These are phyloP conservation scores for Penicillium lagena DNA, from an alignment of 495 filamentous ascomycete species.

Conservation along the genomic window DNA sequence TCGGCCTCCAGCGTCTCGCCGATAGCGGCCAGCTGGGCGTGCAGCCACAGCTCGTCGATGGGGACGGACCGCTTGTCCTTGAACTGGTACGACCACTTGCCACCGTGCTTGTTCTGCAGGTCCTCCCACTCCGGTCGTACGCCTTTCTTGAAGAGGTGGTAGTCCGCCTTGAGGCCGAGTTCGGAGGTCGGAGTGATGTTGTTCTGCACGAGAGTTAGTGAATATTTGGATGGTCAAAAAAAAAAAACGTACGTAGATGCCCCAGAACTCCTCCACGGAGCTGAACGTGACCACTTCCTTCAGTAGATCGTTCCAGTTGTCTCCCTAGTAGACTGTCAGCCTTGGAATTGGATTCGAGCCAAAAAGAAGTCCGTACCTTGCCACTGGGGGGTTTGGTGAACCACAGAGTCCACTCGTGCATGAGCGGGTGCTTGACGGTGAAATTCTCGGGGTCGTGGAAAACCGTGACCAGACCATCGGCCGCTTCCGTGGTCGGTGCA, in stretches of 20 bases:
- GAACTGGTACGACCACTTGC: slow-evolving; percentile 97
- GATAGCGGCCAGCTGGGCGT: slow-evolving; percentile 93
- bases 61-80: slow-evolving; percentile 85
- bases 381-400: slow-evolving; percentile 98
- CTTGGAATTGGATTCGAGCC: slow-evolving; percentile 1
- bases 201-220: slow-evolving; percentile 56
- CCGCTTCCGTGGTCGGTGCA: slow-evolving; percentile 17
- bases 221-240: not conserved
- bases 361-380: slow-evolving; percentile 56
- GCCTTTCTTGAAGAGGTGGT: slow-evolving; percentile 97
- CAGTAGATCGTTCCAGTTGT: slow-evolving; percentile 96
- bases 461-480: slow-evolving; percentile 60
- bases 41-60: slow-evolving; percentile 95
- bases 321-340: slow-evolving; percentile 51
- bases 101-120: slow-evolving; percentile 94
- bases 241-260: slow-evolving; percentile 75
- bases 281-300: slow-evolving; percentile 99
- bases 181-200: slow-evolving; percentile 97
- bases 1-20: slow-evolving; percentile 96
- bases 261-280: slow-evolving; percentile 99
- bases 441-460: slow-evolving; percentile 98
- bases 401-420: slow-evolving; percentile 97
- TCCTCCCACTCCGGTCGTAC: slow-evolving; percentile 99
- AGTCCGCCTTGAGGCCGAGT: slow-evolving; percentile 93
- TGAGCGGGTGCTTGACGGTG: slow-evolving; percentile 95